Evolutionary conservation across 2,329 filamentous ascomycete species (phyloP).

Genomic region (Stachybotrys chartarum): DNA sequence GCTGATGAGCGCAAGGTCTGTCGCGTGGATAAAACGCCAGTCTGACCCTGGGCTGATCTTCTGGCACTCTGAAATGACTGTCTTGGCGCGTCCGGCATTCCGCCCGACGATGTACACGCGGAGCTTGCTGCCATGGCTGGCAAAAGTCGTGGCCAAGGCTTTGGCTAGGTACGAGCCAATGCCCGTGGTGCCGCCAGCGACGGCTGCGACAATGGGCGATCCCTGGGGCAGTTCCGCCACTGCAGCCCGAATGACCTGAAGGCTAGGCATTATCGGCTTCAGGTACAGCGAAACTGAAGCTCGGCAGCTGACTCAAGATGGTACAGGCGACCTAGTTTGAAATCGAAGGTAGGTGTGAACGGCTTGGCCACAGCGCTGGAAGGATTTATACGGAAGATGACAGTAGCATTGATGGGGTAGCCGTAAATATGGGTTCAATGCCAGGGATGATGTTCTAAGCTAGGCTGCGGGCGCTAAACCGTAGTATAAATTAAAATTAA

Average conservation of each 20-base stretch:
- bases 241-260: not conserved
- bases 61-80: conserved; percentile 2
- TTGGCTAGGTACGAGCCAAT: conserved; percentile 6
- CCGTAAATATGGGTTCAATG: too few relatives aligned
- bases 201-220: conserved; percentile 3
- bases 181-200: conserved; percentile 5
- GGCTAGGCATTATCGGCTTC: too few relatives aligned
- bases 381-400: too few relatives aligned
- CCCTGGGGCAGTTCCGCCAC: conserved; percentile 1
- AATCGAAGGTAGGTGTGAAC: too few relatives aligned
- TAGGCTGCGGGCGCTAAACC: too few relatives aligned
- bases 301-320: too few relatives aligned
- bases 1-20: conserved; percentile 4
- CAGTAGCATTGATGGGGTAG: too few relatives aligned
- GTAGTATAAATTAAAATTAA: too few relatives aligned
- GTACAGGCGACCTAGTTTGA: too few relatives aligned
- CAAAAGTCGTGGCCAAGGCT: conserved; percentile 3
- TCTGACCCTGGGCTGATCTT: conserved; percentile 5
- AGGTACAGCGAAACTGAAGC: too few relatives aligned
- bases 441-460: too few relatives aligned
- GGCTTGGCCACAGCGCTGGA: too few relatives aligned
- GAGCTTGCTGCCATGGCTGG: conserved; percentile 3
- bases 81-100: conserved; percentile 2
- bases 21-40: conserved; percentile 4
- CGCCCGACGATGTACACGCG: conserved; percentile 8